Base-by-base conservation (phyloP, 1,284 basidiomycete species). In the Stygiomarasmius scandens region DNA sequence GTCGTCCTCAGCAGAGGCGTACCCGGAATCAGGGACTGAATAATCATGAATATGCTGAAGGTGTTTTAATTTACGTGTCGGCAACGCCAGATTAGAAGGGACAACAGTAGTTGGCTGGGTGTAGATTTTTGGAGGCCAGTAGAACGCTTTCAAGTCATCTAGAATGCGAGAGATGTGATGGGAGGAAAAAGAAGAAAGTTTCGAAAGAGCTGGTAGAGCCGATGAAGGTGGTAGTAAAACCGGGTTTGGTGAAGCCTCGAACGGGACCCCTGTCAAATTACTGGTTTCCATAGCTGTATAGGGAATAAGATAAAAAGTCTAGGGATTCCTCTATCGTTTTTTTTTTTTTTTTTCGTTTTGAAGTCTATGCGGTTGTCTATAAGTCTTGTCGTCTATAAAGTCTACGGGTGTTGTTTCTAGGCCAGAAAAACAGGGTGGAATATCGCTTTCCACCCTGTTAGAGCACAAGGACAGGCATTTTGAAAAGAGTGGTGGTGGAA, bases 1-100 rank as follows among this genome's bases (percentile, higher is more conserved):
- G 14, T 78, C 74, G 56, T 81, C 83, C 48, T 81, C 80, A 14
- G 76, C 80, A 46, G 82, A 84, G 3, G 82, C 82, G 59, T 84
- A 84, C 52, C 82, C 79, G 2, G 81, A 82, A 61, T 84, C 81
- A 2, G 80, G 76, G 1, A 79, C 74, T 22, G 70, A 72, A 36
- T 67, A 70, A 56, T 78, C 74, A 58, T 78, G 76, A 29, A 74
- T 63, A 25, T 32, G 20, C 46, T 55, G 54, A 23, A 68, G 45
- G 32, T 59, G 52, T 41, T 41, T 41, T 16, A 41, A 19, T 48
- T 59, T 58, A 2, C 64, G 60, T 54, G 44, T 61, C 56, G 61
- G 59, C 49, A 66, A 32, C 0, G 54, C 34, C 44, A 65, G 55
- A 32, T 59, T 62, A 56, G 65, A 57, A 54, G 62, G 64, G 22